phyloP scores from a whole-genome alignment of 805 yeast species.

The Hanseniaspora occidentalis region DNA sequence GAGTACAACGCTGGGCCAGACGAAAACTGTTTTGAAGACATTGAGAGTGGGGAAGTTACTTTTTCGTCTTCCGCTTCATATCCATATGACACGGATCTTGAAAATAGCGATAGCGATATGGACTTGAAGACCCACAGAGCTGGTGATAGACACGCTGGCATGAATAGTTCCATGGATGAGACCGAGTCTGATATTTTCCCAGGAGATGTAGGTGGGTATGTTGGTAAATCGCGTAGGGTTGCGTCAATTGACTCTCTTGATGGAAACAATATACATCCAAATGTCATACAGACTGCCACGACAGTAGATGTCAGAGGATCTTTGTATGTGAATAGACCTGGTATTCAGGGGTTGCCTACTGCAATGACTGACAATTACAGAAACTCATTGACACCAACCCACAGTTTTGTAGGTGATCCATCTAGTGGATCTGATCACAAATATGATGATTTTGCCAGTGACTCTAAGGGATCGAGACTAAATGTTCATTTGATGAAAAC shows the following conservation, averaged over 20 bases:
- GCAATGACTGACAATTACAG: no score
- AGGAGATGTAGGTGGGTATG: no score
- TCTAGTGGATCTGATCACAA: no score
- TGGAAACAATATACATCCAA: background rate
- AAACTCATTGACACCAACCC: no score
- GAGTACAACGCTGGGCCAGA: background rate
- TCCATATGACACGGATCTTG: background rate
- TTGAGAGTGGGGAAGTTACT: background rate
- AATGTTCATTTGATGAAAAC: constrained; percentile 9
- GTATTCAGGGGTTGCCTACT: no score
- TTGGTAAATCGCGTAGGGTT: background rate
- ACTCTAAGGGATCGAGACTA: constrained; percentile 2
- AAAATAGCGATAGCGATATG: background rate
- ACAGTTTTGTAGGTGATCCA: no score
- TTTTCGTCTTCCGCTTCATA: background rate
- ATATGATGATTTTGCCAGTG: background rate
- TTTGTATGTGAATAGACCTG: constrained; percentile 14
- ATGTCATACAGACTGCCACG: constrained; percentile 18
- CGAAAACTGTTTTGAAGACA: background rate
- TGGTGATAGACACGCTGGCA: background rate
- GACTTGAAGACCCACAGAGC: background rate
- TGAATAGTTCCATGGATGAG: background rate
- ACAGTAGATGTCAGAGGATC: constrained; percentile 22
- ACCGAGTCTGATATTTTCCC: no score
- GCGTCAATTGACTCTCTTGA: background rate